These are phyloP conservation scores for Blastobotrys serpentis DNA, from an alignment of 1,139 yeast genomes.

Conservation along the genomic window DNA sequence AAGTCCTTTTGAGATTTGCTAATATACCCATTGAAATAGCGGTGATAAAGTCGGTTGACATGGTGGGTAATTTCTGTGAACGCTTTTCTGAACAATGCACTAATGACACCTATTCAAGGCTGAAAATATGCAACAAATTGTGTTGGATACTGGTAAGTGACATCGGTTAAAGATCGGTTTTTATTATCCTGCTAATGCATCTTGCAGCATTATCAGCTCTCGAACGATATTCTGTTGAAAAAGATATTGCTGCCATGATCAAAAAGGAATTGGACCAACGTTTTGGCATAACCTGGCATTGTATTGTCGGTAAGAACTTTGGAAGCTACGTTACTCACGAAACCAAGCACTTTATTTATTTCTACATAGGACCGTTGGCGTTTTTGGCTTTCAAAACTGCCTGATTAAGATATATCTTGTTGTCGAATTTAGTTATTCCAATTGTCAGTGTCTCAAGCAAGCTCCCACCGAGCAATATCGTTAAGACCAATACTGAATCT, in stretches of 20 bases:
- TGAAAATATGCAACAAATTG: constrained; percentile 28
- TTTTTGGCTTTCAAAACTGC: constrained; percentile 79
- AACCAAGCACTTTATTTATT: constrained; percentile 77
- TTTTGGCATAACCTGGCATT: constrained; percentile 92
- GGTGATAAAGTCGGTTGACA: constrained; percentile 44
- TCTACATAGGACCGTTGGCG: constrained; percentile 79
- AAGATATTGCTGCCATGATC: constrained; percentile 74
- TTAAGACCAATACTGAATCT: too few relatives aligned
- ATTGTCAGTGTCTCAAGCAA: too few relatives aligned
- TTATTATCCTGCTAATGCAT: constrained; percentile 28
- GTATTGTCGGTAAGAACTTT: constrained; percentile 87
- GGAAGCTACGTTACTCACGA: constrained; percentile 90
- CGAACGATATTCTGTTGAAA: constrained; percentile 53
- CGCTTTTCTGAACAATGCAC: constrained; percentile 3
- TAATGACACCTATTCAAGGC: constrained; percentile 17
- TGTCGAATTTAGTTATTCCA: not conserved
- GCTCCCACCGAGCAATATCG: too few relatives aligned
- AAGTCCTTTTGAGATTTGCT: too few relatives aligned
- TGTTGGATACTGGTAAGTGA: constrained; percentile 21
- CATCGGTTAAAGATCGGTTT: not conserved
- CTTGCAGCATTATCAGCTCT: constrained; percentile 58
- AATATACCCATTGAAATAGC: constrained; percentile 11
- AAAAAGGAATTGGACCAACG: constrained; percentile 70
- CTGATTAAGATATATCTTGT: not conserved
- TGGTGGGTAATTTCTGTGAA: constrained; percentile 35